Percentiles rank a stretch among this genome's conserved stretches.
These are phyloP conservation scores for Xylaria multiplex DNA, from an alignment of 2,329 filamentous ascomycete species.

Conservation along the genomic window DNA sequence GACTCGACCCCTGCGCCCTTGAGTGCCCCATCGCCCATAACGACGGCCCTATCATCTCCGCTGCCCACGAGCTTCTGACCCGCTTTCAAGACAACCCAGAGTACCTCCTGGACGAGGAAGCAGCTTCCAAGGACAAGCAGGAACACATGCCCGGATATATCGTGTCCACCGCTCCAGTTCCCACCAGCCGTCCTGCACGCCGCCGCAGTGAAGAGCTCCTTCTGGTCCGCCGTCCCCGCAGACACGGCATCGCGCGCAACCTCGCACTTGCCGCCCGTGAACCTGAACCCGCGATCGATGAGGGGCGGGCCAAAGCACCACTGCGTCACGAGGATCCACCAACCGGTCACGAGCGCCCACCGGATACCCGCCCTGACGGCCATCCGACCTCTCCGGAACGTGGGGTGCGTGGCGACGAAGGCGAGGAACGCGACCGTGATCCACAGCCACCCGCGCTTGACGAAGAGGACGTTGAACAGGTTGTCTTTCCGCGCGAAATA, in stretches of 20 bases:
- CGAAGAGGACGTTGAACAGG: conserved; percentile 90
- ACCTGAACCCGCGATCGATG: conserved; percentile 88
- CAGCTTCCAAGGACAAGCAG: conserved; percentile 85
- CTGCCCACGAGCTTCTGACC: conserved; percentile 53
- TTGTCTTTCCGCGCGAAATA: conserved; percentile 97
- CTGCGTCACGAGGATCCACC: conserved; percentile 90
- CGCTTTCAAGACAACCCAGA: conserved; percentile 64
- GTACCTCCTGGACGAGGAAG: conserved; percentile 83
- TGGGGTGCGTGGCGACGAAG: conserved; percentile 76
- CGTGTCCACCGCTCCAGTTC: conserved; percentile 90
- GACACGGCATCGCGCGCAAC: conserved; percentile 60
- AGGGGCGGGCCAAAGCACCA: conserved; percentile 95
- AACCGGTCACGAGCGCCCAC: conserved; percentile 76
- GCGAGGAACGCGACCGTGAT: conserved; percentile 77
- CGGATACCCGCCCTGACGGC: conserved; percentile 70
- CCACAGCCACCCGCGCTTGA: conserved; percentile 97
- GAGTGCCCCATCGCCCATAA: conserved; percentile 72
- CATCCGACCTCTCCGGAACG: conserved; percentile 49
- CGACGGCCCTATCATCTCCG: conserved; percentile 72
- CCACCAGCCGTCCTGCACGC: conserved; percentile 87
- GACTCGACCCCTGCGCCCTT: conserved; percentile 66
- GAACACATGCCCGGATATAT: conserved; percentile 96
- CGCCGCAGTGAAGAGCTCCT: conserved; percentile 72
- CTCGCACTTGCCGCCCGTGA: conserved; percentile 87
- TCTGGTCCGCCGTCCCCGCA: conserved; percentile 58